Base-by-base conservation (phyloP, 225 moss, liverwort and hornwort species). In the Marchantia paleacea region DNA sequence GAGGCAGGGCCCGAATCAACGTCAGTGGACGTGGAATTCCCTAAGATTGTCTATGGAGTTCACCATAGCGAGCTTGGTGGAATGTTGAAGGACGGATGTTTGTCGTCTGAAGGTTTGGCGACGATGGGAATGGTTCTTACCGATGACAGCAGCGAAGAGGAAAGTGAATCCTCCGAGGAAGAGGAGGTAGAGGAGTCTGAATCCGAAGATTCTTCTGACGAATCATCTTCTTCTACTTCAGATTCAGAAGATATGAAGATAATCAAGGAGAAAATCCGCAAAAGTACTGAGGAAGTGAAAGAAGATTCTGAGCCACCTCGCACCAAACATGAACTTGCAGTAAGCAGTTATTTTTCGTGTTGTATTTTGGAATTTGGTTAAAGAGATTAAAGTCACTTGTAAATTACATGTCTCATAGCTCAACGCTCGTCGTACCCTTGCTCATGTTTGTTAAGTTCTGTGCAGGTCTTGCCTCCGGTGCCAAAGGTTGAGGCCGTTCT, bases 381-480 rank as follows among this genome's bases (percentile, higher is more conserved):
- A 22, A 10, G n/a, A n/a, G n/a, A 24, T 62, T 24, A 24, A 11
- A 61, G 24, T 39, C 39, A 62, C 62, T 24, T n/a, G n/a, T 6
- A 62, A 62, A 61, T 24, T 67, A 28, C 14, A 30, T 6, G 11
- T 20, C 65, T 65, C 65, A 25, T 28, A 5, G 20, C 7, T 10
- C 30, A 31, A 11, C 68, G 8, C 68, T 62, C 24, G 19, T 7
- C 62, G 6, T 22, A 61, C 3, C 10, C 24, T n/a, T 52, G 10
- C 9, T 50, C 0, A n/a, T 72, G 28, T 55, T 16, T 74, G 24
- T 48, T 47, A 14, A 26, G 55, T 76, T 31, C 14, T 65, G 9
- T 88, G 83, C 90, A 97, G 97, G 89, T 89, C 30, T 82, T 95
- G 68, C 95, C 95, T 61, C 89, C 89, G 26, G 97, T 97, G 69